A percentile compares a stretch with the other conserved stretches of the same genome.
phyloP scores from a whole-genome alignment of 2,329 filamentous ascomycete species.

The Albophoma yamanashiensis region DNA sequence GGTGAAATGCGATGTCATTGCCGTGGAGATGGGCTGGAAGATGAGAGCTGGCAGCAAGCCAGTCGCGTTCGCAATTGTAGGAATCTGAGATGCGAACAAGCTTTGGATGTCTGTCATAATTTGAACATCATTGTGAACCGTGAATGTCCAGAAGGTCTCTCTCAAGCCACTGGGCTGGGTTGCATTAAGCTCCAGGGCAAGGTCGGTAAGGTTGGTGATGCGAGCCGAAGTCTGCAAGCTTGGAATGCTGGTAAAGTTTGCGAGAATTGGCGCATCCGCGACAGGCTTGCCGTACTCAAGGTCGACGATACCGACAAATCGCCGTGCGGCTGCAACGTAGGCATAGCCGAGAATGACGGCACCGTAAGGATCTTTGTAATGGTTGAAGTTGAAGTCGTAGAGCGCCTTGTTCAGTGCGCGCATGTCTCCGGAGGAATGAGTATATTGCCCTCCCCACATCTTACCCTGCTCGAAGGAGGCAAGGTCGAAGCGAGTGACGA shows the following conservation, averaged over 20 bases:
- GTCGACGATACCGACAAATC: neutral
- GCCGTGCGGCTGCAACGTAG: neutral
- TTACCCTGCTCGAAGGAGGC: slow-evolving; percentile 8
- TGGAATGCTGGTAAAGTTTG: neutral
- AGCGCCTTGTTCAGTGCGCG: neutral
- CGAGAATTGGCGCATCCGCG: neutral
- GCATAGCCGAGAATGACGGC: neutral
- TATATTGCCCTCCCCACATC: slow-evolving; percentile 11
- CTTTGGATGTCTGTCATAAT: neutral
- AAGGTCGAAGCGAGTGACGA: slow-evolving; percentile 16
- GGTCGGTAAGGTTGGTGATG: neutral
- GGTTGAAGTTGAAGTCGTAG: neutral
- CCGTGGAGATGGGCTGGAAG: neutral
- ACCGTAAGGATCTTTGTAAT: neutral
- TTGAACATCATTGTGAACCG: neutral
- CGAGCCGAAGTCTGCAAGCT: neutral
- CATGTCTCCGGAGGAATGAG: neutral
- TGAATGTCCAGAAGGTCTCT: neutral
- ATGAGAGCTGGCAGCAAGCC: neutral
- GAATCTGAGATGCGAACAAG: neutral
- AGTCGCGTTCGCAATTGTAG: neutral
- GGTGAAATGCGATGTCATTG: neutral
- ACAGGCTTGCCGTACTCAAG: neutral
- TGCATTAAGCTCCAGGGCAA: neutral
- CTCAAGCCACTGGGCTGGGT: neutral